Evolutionary conservation across 1,284 basidiomycete genomes (phyloP), one percentile per base, ranked within the genome.

Genomic region (Grifola frondosa): DNA sequence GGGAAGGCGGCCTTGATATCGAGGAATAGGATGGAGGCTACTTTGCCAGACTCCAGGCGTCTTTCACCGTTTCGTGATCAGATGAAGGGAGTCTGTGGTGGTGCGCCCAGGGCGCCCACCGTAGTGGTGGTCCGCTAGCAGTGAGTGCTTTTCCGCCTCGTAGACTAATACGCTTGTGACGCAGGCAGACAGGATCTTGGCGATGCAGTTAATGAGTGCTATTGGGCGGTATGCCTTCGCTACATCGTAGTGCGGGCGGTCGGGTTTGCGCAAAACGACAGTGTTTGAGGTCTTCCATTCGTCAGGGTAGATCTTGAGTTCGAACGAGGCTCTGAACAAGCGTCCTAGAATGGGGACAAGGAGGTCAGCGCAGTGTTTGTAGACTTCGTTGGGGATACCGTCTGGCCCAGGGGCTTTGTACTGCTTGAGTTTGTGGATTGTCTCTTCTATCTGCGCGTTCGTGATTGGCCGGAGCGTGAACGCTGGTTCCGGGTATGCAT

Each of bases 1-100:
- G 66, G 69, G 52, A 72, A 74, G 0, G 69, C 68, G 0, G 61
- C 65, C 50, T 70, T 60, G 13, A 74, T 59, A 47, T 74, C 68
- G 2, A 72, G 57, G 44, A 69, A 69, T 0, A 73, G 43, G 0
- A 57, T 53, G 0, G 60, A 56, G 0, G 57, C 67, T 1, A 67
- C 69, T 16, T 67, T 50, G 0, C 52, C 46, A 26, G 28, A 0
- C 62, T 39, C 69, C 67, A 73, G 8, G 67, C 61, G 20, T 66
- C 54, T 37, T 65, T 66, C 30, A 66, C 48, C 1, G 34, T 57
- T 60, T 54, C 7, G 50, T 56, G 1, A 72, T 46, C 3, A 60
- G 48, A 37, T 67, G 65, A 1, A 73, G 42, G 1, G 68, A 59
- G 52, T 74, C 69, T 0, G 62, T 64, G 0, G 71, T 70, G 0